Conservation (phyloP, 78 protist genomes). For the Andalucia godoyi region DNA sequence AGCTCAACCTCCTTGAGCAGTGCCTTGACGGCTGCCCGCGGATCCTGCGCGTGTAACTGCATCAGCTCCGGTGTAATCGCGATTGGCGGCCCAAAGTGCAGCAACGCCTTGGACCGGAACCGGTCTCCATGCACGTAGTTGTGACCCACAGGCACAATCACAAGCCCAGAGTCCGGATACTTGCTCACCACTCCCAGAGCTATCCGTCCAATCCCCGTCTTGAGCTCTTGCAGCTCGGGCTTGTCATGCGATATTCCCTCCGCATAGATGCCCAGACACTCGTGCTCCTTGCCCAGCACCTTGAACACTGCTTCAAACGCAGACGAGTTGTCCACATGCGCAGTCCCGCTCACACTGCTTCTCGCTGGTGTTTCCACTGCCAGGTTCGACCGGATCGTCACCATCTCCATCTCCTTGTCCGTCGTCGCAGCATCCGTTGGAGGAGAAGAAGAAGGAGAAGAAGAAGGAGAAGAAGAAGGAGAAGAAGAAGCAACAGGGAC, state of each 20-base stretch:
- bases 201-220: conserved; percentile 23
- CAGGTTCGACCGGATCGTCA: too few relatives aligned
- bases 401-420: neutral
- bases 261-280: conserved; percentile 32
- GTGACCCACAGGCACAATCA: conserved; percentile 24
- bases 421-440: neutral
- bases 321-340: conserved; percentile 1
- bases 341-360: too few relatives aligned
- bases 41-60: neutral
- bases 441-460: too few relatives aligned
- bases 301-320: neutral
- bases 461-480: too few relatives aligned
- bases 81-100: conserved; percentile 26
- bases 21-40: neutral
- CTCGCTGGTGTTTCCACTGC: neutral
- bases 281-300: neutral
- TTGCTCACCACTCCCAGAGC: conserved; percentile 34
- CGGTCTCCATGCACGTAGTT: conserved; percentile 18
- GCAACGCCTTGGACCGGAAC: conserved; percentile 18
- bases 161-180: neutral
- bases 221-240: conserved; percentile 19
- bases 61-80: neutral
- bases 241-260: conserved; percentile 43
- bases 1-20: neutral
- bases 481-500: too few relatives aligned